Evolutionary conservation across 1,284 basidiomycete genomes (phyloP).

Genomic region (Tetrapyrgos nigripes): DNA sequence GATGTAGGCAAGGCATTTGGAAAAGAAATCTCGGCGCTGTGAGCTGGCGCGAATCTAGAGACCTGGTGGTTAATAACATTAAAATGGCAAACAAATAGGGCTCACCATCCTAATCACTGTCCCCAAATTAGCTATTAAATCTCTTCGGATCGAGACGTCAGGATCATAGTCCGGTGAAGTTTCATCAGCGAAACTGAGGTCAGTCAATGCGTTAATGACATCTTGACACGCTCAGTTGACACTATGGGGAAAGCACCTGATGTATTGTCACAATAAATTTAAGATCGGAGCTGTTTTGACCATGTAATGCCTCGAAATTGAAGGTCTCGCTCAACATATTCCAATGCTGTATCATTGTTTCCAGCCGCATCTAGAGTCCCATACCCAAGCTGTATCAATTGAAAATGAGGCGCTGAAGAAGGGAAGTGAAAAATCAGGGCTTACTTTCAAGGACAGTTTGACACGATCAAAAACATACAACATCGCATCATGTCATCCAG

Average conservation of each 20-base stretch:
- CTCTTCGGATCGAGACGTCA: neutral
- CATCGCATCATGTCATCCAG: slow-evolving; percentile 30
- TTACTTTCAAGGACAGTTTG: neutral
- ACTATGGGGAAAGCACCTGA: neutral
- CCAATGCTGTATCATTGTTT: neutral
- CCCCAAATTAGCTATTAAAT: neutral
- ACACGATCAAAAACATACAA: slow-evolving; percentile 26
- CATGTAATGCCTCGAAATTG: neutral
- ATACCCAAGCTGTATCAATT: neutral
- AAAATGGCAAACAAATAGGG: neutral
- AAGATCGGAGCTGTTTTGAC: no score
- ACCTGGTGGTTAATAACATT: no score
- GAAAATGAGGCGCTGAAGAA: neutral
- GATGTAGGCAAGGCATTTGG: no score
- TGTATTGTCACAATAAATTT: neutral
- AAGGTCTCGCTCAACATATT: neutral
- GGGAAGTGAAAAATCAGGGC: no score
- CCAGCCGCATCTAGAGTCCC: neutral
- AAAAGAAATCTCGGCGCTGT: no score
- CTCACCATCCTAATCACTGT: neutral
- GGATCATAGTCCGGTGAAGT: neutral
- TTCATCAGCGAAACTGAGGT: neutral
- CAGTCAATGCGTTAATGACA: no score
- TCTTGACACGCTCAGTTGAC: neutral
- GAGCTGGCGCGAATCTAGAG: no score